Conservation (phyloP, 805 yeast genomes). For the Monosporozyma aerobia region DNA sequence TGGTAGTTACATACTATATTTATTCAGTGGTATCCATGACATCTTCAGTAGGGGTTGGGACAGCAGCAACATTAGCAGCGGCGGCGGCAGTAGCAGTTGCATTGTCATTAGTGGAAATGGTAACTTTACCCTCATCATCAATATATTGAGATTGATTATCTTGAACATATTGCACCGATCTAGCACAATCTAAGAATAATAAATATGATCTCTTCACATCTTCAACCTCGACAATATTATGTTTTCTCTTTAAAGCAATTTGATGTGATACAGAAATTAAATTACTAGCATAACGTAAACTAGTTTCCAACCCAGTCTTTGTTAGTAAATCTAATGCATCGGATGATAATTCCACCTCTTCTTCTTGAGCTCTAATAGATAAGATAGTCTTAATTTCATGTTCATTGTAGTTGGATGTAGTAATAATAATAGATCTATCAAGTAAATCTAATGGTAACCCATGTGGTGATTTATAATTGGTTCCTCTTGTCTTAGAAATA, state of each 20-base stretch:
- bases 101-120: conserved; percentile 32
- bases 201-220: conserved; percentile 84
- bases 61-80: not conserved
- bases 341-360: conserved; percentile 72
- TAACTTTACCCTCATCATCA: conserved; percentile 69
- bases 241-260: conserved; percentile 73
- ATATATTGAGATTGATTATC: conserved; percentile 60
- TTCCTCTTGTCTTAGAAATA: conserved; percentile 85
- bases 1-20: not conserved
- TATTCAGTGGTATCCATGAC: conserved; percentile 30
- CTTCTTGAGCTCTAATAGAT: conserved; percentile 85
- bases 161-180: conserved; percentile 81
- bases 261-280: conserved; percentile 84
- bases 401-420: conserved; percentile 66
- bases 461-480: conserved; percentile 89
- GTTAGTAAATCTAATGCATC: conserved; percentile 86
- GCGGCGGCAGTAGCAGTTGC: not conserved
- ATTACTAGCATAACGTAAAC: conserved; percentile 87
- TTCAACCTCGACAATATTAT: conserved; percentile 51
- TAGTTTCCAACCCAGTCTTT: conserved; percentile 81
- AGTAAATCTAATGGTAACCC: conserved; percentile 94
- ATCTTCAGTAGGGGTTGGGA: conserved; percentile 11
- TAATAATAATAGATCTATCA: conserved; percentile 88
- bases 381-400: conserved; percentile 84
- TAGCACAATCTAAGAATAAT: conserved; percentile 77